A percentile compares a stretch with the other conserved stretches of the same genome.
These are phyloP conservation scores for Fusarium tuaranense DNA, from an alignment of 2,329 filamentous ascomycete genomes.

Conservation along the genomic window DNA sequence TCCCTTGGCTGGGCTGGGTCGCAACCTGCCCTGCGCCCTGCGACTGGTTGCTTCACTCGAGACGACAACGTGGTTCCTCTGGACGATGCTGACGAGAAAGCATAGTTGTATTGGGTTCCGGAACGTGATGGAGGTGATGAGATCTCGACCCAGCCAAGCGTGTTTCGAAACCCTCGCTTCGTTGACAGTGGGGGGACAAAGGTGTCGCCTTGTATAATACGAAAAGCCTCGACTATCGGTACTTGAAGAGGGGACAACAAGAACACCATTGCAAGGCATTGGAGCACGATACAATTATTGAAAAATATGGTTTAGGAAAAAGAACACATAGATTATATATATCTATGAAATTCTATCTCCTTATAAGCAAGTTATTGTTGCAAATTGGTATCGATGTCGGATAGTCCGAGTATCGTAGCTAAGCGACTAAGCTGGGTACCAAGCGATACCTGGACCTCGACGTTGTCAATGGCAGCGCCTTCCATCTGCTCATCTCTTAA, in stretches of 20 bases:
- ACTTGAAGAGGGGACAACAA: not conserved
- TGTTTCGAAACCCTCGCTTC: not conserved
- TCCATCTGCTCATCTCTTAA: not conserved
- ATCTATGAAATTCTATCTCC: not conserved
- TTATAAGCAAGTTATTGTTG: not conserved
- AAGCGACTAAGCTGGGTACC: not conserved
- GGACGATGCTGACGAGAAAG: conserved; percentile 6
- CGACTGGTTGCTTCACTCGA: conserved; percentile 14
- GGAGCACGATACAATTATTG: not conserved
- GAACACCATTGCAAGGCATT: not conserved
- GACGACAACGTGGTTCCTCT: conserved; percentile 31
- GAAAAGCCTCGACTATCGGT: not conserved
- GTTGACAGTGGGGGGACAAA: not conserved
- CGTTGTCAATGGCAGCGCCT: not conserved
- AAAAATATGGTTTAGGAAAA: not conserved
- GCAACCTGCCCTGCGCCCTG: conserved; percentile 28
- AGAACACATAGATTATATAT: not conserved
- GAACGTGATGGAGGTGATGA: conserved; percentile 13
- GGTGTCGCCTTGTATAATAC: not conserved
- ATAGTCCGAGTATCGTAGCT: not conserved
- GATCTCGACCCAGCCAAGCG: not conserved
- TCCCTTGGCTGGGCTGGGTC: conserved; percentile 23
- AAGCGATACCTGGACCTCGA: not conserved
- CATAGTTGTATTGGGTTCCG: conserved; percentile 7
- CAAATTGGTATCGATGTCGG: not conserved